Percentiles rank a stretch among this genome's conserved stretches.
Evolutionary conservation across 768 basidiomycete genomes (phyloP).

Genomic region (Tephrocybe sp.): DNA sequence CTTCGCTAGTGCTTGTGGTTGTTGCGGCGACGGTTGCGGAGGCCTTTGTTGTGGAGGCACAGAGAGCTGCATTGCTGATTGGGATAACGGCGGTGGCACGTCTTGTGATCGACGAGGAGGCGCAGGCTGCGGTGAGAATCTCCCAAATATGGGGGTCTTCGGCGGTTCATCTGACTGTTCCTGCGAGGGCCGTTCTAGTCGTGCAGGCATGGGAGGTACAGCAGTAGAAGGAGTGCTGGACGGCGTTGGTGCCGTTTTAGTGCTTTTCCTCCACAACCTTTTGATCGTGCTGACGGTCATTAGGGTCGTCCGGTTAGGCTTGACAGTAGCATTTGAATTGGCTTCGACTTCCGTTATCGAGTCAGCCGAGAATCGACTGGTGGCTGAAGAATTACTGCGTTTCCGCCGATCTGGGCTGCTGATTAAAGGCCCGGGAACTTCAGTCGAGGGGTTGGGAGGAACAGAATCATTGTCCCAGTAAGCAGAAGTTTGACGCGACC

Average conservation of each 20-base stretch:
- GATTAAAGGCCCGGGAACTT: slow-evolving; percentile 4
- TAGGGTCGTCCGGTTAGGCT: slow-evolving; percentile 49
- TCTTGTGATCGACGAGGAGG: slow-evolving; percentile 25
- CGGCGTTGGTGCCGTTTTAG: slow-evolving; percentile 51
- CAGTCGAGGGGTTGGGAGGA: slow-evolving; percentile 13
- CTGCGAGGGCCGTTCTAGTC: slow-evolving; percentile 38
- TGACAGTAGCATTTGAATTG: slow-evolving; percentile 24
- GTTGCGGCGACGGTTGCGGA: neutral
- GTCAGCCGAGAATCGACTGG: slow-evolving; percentile 78
- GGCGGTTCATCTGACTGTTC: slow-evolving; percentile 38
- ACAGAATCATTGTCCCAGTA: slow-evolving; percentile 43
- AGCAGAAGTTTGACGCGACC: slow-evolving; percentile 28
- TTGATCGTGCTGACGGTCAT: slow-evolving; percentile 76
- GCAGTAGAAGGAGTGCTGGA: slow-evolving; percentile 22
- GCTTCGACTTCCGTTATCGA: slow-evolving; percentile 49
- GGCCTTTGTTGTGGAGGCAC: slow-evolving; percentile 6
- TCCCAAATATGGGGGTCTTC: slow-evolving; percentile 23
- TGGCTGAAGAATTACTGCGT: slow-evolving; percentile 25
- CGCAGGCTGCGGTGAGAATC: slow-evolving; percentile 25
- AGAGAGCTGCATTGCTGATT: slow-evolving; percentile 15
- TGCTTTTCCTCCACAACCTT: slow-evolving; percentile 79
- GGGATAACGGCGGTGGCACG: slow-evolving; percentile 18
- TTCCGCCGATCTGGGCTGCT: slow-evolving; percentile 20
- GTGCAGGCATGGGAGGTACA: slow-evolving; percentile 34
- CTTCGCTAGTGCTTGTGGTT: neutral